These are phyloP conservation scores for Trichoderma gamsii DNA, from an alignment of 495 filamentous ascomycete species.

Conservation along the genomic window DNA sequence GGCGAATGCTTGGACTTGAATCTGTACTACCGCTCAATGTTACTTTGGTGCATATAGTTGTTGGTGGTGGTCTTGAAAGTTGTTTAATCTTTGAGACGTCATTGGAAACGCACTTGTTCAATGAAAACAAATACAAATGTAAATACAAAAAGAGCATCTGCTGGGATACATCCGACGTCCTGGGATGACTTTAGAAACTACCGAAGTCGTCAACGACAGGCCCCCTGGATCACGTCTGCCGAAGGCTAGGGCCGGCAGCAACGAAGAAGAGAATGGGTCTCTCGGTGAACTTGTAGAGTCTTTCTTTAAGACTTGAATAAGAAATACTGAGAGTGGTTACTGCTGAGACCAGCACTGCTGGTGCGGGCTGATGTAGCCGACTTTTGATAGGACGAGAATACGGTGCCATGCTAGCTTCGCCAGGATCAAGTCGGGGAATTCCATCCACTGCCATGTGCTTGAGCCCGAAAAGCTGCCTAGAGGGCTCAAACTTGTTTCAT, in stretches of 20 bases:
- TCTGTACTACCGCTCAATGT: no score
- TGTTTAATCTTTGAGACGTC: no score
- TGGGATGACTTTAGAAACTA: not conserved
- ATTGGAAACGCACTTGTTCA: no score
- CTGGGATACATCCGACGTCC: not conserved
- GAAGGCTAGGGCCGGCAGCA: not conserved
- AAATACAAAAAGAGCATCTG: no score
- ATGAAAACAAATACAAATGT: not conserved
- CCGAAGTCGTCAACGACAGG: not conserved
- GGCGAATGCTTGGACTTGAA: no score
- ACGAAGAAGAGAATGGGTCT: not conserved
- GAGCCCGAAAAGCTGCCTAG: not conserved
- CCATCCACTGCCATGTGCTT: not conserved
- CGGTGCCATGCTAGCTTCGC: not conserved
- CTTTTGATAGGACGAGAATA: slow-evolving; percentile 10
- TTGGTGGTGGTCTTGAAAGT: no score
- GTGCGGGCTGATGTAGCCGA: not conserved
- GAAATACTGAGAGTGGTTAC: not conserved
- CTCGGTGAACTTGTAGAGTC: not conserved
- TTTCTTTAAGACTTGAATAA: not conserved
- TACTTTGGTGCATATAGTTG: no score
- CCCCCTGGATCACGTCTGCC: not conserved
- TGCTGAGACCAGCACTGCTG: not conserved
- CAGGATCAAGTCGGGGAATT: not conserved
- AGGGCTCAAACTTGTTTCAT: not conserved